Evolutionary conservation across 176 grass and related monocot genomes (phyloP).

Genomic region (Aegilops tauschii): DNA sequence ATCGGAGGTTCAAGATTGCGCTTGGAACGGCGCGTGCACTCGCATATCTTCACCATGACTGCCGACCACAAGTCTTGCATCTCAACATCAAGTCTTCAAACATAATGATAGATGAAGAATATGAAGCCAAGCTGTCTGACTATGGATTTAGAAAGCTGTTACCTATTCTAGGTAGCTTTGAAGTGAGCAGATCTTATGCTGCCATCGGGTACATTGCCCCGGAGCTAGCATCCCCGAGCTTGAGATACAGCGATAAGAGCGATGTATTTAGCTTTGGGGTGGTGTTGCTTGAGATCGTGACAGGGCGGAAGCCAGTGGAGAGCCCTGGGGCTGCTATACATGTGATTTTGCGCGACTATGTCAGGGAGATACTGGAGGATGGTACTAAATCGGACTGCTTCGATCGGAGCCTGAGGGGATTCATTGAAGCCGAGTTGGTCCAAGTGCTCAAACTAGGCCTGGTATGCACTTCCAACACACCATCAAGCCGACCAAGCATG

Average conservation of each 20-base stretch:
- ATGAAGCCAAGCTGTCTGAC: conserved; percentile 87
- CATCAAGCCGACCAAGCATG: conserved; percentile 84
- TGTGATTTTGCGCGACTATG: conserved; percentile 70
- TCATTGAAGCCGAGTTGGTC: conserved; percentile 81
- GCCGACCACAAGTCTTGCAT: conserved; percentile 83
- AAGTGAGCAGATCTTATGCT: conserved; percentile 74
- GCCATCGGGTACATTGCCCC: conserved; percentile 86
- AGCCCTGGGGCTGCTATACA: conserved; percentile 49
- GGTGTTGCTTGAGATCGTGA: conserved; percentile 89
- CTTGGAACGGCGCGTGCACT: conserved; percentile 70
- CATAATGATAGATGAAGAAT: conserved; percentile 77
- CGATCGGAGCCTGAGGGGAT: conserved; percentile 62
- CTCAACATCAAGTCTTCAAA: conserved; percentile 98
- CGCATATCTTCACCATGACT: conserved; percentile 95
- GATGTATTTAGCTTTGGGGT: conserved; percentile 99
- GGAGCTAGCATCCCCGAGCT: conserved; percentile 72
- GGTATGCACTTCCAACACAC: conserved; percentile 80
- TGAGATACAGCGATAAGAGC: conserved; percentile 85
- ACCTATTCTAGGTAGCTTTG: conserved; percentile 76
- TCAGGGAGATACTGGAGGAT: conserved; percentile 76
- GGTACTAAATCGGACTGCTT: conserved; percentile 76
- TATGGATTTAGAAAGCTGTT: conserved; percentile 89
- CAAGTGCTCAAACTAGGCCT: conserved; percentile 94
- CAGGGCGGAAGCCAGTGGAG: conserved; percentile 78
- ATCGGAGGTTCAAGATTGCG: conserved; percentile 72